These are phyloP conservation scores for Colletotrichum sp. DNA, from an alignment of 2,329 filamentous ascomycete genomes.

Conservation along the genomic window DNA sequence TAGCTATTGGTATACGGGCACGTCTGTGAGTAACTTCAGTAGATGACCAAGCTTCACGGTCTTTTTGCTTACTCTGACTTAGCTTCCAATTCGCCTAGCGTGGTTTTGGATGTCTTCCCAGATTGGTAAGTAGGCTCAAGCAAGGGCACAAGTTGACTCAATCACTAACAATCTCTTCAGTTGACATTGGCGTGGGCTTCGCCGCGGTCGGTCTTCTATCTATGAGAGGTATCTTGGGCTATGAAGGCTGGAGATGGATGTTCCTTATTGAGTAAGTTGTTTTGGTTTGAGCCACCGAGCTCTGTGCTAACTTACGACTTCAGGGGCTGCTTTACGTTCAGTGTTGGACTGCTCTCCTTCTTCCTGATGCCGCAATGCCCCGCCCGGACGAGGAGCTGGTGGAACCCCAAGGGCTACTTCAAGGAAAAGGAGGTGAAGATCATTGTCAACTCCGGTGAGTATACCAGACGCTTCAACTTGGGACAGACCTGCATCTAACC, in stretches of 20 bases:
- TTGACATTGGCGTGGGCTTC: constrained; percentile 57
- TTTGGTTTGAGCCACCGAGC: fast-evolving
- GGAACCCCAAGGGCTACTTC: constrained; percentile 60
- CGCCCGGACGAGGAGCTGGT: constrained; percentile 48
- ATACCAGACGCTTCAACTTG: fast-evolving
- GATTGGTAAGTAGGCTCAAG: constrained; percentile 23
- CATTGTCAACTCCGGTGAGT: constrained; percentile 56
- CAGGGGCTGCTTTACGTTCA: constrained; percentile 37
- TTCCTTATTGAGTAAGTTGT: constrained; percentile 45
- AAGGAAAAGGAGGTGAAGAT: constrained; percentile 61
- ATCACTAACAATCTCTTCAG: background rate
- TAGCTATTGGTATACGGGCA: constrained; percentile 73
- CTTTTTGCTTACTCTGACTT: background rate
- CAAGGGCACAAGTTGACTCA: too few relatives aligned
- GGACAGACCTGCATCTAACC: background rate
- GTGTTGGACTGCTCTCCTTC: constrained; percentile 48
- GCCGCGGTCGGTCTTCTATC: constrained; percentile 61
- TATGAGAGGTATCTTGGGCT: constrained; percentile 54
- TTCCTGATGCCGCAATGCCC: constrained; percentile 35
- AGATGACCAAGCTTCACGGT: fast-evolving
- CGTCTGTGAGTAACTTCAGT: constrained; percentile 33
- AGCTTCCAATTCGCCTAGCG: constrained; percentile 68
- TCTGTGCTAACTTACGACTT: constrained; percentile 8
- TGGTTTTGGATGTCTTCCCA: constrained; percentile 67
- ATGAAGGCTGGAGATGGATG: constrained; percentile 64